Base-by-base conservation (phyloP, 495 filamentous ascomycete genomes). In the Xylaria curta region DNA sequence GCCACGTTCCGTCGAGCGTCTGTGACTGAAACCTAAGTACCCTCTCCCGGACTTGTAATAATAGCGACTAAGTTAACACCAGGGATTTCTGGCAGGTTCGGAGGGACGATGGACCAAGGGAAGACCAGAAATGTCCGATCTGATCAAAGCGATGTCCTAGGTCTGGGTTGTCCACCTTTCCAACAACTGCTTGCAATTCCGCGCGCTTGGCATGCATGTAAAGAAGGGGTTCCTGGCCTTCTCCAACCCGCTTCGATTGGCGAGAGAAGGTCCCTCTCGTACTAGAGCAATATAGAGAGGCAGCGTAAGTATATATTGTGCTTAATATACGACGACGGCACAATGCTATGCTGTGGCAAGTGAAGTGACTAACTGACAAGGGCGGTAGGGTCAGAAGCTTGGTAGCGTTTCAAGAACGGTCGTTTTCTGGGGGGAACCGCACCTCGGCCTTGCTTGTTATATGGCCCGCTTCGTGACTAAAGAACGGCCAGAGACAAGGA, bases 41-140 rank as follows among this genome's bases (percentile, higher is more conserved):
- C 72, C 75, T 73, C 72, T 49, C 51, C 67, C 66, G 59, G 63
- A 42, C 53, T 70, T 72, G 72, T 70, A 76, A 72, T 59, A 73
- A 79, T 78, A 78, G 59, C 61, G 62, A 68, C 44, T 56, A 58
- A 70, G 26, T 76, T 78, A 76, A 78, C 64, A 74, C 56, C 74
- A 78, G 64, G 73, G 72, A 53, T 63, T 36, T 33, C 74, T 71
- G 68, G 73, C 75, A 69, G 61, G 73, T 61, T 76, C 76, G 78
- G 78, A 75, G 72, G 78, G 71, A 78, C 73, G 74, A 75, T 76
- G 78, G 78, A 76, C 74, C 73, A 76, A 78, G 75, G 75, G 76
- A 79, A 77, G 78, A 44, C 72, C 76, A 77, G 73, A 78, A 75
- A 72, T 75, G 76, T 67, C 76, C 74, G 74, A 72, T 76, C 68